Percentiles rank a stretch among this genome's conserved stretches.
Conservation (phyloP, 257 asterid species). For the Lycium ferocissimum region DNA sequence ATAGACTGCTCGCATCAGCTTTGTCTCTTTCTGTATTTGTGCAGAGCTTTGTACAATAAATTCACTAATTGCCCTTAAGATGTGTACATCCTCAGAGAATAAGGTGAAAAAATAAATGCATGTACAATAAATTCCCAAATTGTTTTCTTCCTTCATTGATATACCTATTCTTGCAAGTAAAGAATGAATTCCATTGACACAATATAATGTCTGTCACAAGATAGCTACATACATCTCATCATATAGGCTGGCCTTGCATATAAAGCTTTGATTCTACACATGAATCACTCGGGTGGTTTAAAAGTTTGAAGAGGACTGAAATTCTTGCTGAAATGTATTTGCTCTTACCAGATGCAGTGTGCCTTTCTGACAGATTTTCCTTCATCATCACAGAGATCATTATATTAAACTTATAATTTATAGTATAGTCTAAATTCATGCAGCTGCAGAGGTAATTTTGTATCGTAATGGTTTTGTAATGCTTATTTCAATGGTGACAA, state of each 20-base stretch:
- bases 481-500: background rate
- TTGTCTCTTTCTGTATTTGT: background rate
- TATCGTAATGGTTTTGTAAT: background rate
- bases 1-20: background rate
- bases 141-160: background rate
- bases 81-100: background rate
- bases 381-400: background rate
- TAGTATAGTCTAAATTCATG: background rate
- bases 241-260: conserved; percentile 4
- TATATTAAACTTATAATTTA: background rate
- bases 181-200: conserved; percentile 7
- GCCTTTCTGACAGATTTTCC: background rate
- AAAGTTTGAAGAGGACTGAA: background rate
- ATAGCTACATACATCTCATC: background rate
- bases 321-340: conserved; percentile 8
- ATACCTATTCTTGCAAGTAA: background rate
- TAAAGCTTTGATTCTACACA: conserved; percentile 5
- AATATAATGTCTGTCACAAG: background rate
- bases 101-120: background rate
- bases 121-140: background rate
- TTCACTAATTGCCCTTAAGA: background rate
- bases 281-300: background rate
- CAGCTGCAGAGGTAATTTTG: conserved; percentile 18
- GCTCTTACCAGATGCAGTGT: background rate
- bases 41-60: background rate